Conservation (phyloP, 2,329 filamentous ascomycete genomes). For the Paecilomyces fulvus region DNA sequence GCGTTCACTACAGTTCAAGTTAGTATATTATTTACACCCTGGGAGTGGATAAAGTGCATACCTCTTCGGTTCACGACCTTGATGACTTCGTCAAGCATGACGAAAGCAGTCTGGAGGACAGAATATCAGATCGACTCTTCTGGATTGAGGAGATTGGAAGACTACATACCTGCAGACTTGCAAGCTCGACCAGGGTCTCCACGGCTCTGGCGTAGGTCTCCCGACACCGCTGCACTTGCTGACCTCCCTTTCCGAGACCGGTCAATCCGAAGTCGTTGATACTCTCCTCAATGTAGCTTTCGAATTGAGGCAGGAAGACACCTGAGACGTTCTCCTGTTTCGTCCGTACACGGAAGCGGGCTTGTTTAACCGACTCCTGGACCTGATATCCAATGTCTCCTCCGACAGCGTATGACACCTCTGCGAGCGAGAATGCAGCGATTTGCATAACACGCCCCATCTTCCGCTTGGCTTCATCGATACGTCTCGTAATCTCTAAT, state of each 20-base stretch:
- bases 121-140: conserved; percentile 8
- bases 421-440: conserved; percentile 91
- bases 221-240: conserved; percentile 88
- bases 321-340: conserved; percentile 98
- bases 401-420: conserved; percentile 94
- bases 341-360: conserved; percentile 84
- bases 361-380: conserved; percentile 87
- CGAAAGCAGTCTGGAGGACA: conserved; percentile 68
- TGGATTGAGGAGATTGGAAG: not conserved
- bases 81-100: conserved; percentile 97
- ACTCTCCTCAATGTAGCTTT: conserved; percentile 79
- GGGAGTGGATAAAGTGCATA: conserved; percentile 30
- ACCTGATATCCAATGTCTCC: conserved; percentile 96
- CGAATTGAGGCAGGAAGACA: conserved; percentile 87
- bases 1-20: conserved; percentile 62
- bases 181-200: conserved; percentile 89
- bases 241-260: conserved; percentile 89
- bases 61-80: conserved; percentile 97
- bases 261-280: conserved; percentile 96
- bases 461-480: conserved; percentile 98
- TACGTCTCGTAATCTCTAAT: conserved; percentile 86
- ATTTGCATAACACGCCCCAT: conserved; percentile 99
- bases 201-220: conserved; percentile 96
- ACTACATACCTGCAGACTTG: conserved; percentile 65
- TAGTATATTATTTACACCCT: conserved; percentile 9